Evolutionary conservation across 306 rosid species (phyloP), one percentile per base, ranked within the genome.

Genomic region (Begonia loranthoides): DNA sequence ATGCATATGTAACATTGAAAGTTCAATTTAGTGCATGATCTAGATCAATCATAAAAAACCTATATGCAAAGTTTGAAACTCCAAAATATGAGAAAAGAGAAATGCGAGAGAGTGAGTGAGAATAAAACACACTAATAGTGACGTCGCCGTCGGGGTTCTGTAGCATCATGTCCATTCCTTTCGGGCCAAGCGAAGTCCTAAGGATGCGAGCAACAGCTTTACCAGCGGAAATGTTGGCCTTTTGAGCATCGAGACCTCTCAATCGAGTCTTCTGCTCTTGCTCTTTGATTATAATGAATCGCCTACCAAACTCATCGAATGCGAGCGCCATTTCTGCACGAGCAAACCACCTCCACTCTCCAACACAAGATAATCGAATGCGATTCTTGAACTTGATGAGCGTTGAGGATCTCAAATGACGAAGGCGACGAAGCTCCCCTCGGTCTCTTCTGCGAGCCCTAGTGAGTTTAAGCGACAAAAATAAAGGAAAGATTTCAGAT

Each of bases 161-260:
- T 46, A 92, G 96, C 87, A 92, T 92, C 82, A 87, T 92, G 74
- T 92, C 99, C 99, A 92, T 92, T 71, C 99, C 99, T 66, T 92
- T 92, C 48, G 96, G 99, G 0, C 99, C 99, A 28, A 92, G 96
- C 4, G 99, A 92, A 60, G 99, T 87, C 13, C 67, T 71, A 76
- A 92, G 99, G 55, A 92, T 92, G 43, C 86, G 94, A 45, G 96
- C 88, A 33, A 92, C 84, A 44, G 89, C 93, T 64, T 61, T 87
- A 0, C 81, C 99, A 48, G 99, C 85, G 17, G 96, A 71, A 65
- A 87, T 92, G 79, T 81, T 92, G 16, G 96, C 71, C 64, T 87
- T 92, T 82, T 92, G 99, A 50, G 99, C 99, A 43, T 92, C 96
- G 60, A 92, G 79, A 11, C 99, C 99, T 12, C 99, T 55, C 60